Base-by-base conservation (phyloP, 306 rosid genomes). In the Sindora glabra region DNA sequence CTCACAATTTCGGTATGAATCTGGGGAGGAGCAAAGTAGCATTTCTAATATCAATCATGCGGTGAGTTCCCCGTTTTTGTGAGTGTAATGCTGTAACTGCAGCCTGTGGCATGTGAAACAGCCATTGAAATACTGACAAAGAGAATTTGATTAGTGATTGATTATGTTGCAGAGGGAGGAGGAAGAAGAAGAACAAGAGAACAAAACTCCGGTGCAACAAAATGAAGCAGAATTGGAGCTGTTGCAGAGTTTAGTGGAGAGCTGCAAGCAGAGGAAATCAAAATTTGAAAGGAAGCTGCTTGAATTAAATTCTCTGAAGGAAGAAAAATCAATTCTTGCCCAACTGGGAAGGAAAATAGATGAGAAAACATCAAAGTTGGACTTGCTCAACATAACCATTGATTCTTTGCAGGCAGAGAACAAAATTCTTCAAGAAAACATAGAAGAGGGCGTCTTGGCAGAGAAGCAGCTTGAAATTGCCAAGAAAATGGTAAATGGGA, bases 401-500 rank as follows among this genome's bases (percentile, higher is more conserved):
- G 48, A 38, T 48, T 74, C 81, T 16, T 21, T 77, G 61, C 71
- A 62, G 44, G 32, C 64, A 51, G 81, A 74, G 51, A 65, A 26
- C 25, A 33, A 61, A 65, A 24, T 16, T 10, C 77, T 77, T 27
- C 7, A 7, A 58, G 89, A 65, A 26, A 78, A 79, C 27, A 44
- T 33, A 48, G 56, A 67, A 57, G 50, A 60, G 38, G 61, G 73
- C 42, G 32, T 38, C 6, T 5, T 64, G 48, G 64, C 36, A 5
- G 71, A 62, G 56, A 68, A 62, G 49, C 56, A 79, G 59, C 62
- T 83, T 7, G 73, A 73, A 18, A 65, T 25, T 40, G 74, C 74
- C 0, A 73, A 48, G 57, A 67, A 59, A 16, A 15, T 21, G 47
- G 26, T 76, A 18, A 24, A 40, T 23, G 68, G 72, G 44, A 37